These are phyloP conservation scores for Jaapia argillacea DNA, from an alignment of 768 basidiomycete genomes.

Conservation along the genomic window DNA sequence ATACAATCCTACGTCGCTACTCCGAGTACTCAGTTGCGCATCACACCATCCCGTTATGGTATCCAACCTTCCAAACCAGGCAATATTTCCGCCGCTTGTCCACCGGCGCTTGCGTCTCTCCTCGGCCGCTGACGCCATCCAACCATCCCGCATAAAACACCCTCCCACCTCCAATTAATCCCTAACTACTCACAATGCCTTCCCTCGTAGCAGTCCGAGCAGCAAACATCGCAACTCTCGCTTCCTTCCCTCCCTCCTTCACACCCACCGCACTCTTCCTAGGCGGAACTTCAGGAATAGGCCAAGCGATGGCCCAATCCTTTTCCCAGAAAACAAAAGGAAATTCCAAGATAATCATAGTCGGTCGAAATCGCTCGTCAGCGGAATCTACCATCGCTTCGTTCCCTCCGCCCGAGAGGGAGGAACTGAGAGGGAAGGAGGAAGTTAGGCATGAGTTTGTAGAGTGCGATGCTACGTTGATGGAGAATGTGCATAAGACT, in stretches of 20 bases:
- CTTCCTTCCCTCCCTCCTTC: slow-evolving; percentile 9
- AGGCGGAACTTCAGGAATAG: slow-evolving; percentile 25
- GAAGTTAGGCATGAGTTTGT: slow-evolving; percentile 42
- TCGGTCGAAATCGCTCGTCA: slow-evolving; percentile 38
- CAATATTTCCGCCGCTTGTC: too few relatives aligned
- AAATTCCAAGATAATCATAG: slow-evolving; percentile 39
- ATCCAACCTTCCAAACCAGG: too few relatives aligned
- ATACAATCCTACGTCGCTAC: too few relatives aligned
- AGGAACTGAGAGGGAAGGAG: slow-evolving; percentile 15
- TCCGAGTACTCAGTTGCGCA: too few relatives aligned
- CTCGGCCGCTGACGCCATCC: too few relatives aligned
- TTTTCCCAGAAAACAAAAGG: slow-evolving; percentile 37
- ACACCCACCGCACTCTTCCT: slow-evolving; percentile 21
- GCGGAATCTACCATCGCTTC: slow-evolving; percentile 35
- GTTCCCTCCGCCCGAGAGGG: slow-evolving; percentile 23
- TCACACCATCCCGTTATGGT: too few relatives aligned
- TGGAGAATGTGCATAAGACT: slow-evolving; percentile 37
- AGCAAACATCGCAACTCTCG: slow-evolving; percentile 31
- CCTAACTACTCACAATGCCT: slow-evolving; percentile 19
- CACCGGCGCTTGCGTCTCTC: too few relatives aligned
- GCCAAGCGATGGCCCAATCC: slow-evolving; percentile 33
- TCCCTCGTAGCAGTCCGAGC: slow-evolving; percentile 19
- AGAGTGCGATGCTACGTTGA: slow-evolving; percentile 40
- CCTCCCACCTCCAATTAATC: too few relatives aligned
- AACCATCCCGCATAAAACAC: too few relatives aligned